These are phyloP conservation scores for Chaetomium sp. DNA, from an alignment of 2,329 filamentous ascomycete species.

Conservation along the genomic window DNA sequence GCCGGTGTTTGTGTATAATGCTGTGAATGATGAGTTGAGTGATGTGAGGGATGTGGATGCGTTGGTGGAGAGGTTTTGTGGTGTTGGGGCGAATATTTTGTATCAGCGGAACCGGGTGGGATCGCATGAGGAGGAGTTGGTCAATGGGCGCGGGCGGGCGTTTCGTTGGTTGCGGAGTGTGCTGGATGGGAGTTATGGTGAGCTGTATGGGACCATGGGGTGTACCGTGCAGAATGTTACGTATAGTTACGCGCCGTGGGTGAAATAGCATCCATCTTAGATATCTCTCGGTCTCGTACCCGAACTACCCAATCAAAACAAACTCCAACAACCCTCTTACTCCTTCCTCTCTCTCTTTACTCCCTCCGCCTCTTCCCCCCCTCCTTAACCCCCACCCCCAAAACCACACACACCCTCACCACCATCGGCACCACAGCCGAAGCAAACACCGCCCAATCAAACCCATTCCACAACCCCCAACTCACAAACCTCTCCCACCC, in stretches of 20 bases:
- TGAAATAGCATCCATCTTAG: too few species aligned
- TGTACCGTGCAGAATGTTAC: slow-evolving; percentile 19
- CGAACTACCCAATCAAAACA: too few species aligned
- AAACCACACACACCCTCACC: slow-evolving; percentile 26
- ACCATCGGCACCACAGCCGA: slow-evolving; percentile 26
- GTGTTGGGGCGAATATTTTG: slow-evolving; percentile 35
- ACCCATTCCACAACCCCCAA: slow-evolving; percentile 25
- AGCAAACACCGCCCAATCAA: slow-evolving; percentile 26
- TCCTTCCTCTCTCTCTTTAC: too few species aligned
- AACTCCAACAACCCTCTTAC: too few species aligned
- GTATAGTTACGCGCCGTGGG: slow-evolving; percentile 12
- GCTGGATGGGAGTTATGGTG: slow-evolving; percentile 15
- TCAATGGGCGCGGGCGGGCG: slow-evolving; percentile 22
- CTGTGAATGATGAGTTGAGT: slow-evolving; percentile 37
- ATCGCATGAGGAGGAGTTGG: slow-evolving; percentile 32
- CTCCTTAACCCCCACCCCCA: slow-evolving; percentile 25
- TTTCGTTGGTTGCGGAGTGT: slow-evolving; percentile 21
- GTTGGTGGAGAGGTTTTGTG: slow-evolving; percentile 35
- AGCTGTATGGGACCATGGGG: slow-evolving; percentile 12
- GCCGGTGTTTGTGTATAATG: slow-evolving; percentile 43
- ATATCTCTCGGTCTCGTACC: too few species aligned
- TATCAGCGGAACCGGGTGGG: slow-evolving; percentile 39
- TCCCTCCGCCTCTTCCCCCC: neutral
- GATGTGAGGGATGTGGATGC: slow-evolving; percentile 36
- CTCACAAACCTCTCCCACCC: slow-evolving; percentile 27